These are phyloP conservation scores for Mucor saturninus DNA, from an alignment of 371 early-diverging fungal genomes.

Conservation along the genomic window DNA sequence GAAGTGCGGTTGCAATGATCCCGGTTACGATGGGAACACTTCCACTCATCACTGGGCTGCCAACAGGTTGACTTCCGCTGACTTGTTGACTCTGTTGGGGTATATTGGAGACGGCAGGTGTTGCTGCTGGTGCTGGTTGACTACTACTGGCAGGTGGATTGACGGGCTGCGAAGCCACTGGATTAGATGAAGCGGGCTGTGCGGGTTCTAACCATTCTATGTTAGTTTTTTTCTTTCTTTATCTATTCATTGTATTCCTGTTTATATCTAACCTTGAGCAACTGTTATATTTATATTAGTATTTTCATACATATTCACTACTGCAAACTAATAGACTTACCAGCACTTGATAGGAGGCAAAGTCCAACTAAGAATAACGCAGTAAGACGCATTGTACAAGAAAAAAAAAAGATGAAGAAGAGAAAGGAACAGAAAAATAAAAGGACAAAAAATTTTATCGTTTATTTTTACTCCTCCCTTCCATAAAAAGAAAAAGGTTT, in stretches of 20 bases:
- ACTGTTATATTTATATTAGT: constrained; percentile 5
- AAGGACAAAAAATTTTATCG: background rate
- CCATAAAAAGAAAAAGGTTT: background rate
- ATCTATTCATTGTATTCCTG: background rate
- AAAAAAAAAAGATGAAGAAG: constrained; percentile 6
- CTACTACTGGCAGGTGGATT: background rate
- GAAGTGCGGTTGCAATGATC: background rate
- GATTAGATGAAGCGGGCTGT: background rate
- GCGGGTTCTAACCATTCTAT: background rate
- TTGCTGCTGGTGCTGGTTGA: background rate
- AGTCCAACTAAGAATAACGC: constrained; percentile 4
- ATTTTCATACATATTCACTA: no score
- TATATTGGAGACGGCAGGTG: background rate
- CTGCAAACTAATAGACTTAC: background rate
- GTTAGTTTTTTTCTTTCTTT: background rate
- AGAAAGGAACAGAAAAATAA: background rate
- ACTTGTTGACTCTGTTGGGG: no score
- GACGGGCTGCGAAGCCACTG: background rate
- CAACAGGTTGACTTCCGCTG: constrained; percentile 3
- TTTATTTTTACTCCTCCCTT: constrained; percentile 3
- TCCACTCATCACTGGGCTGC: background rate
- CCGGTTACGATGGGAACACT: background rate
- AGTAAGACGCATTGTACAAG: constrained; percentile 4
- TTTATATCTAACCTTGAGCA: constrained; percentile 24
- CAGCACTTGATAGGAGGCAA: constrained; percentile 12